Base-by-base conservation (phyloP, 2,329 filamentous ascomycete genomes). In the Talaromyces sp. region DNA sequence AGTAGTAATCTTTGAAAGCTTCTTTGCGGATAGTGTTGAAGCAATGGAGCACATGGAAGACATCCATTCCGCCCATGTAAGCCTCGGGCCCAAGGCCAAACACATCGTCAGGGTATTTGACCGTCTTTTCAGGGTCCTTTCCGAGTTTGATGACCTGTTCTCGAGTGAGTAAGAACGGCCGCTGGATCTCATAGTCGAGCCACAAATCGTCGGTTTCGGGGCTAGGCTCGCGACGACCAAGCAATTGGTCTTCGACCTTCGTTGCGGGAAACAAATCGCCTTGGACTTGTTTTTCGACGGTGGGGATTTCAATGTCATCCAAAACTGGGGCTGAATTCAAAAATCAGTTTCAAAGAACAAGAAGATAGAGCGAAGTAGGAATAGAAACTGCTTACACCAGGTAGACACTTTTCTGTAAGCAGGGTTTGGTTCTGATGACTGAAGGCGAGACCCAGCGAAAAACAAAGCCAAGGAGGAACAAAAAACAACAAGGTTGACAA, bases 1-100 rank as follows among this genome's bases (percentile, higher is more conserved):
- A 58, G 48, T 58, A 62, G 35, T 66, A 65, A 11, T 64, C 61
- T 17, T 55, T 54, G 35, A 65, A 66, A 1, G 61, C 64, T 38
- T 61, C 57, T 54, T 68, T 67, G 9, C 74, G 69, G 1, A 77
- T 65, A 2, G 71, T 63, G 55, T 76, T 73, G 55, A 76, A 67
- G 63, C 74, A 76, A 59, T 77, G 75, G 1, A 76, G 65, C 52
- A 75, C 70, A 57, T 77, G 75, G 59, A 75, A 75, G 3, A 74
- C 68, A 62, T 78, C 75, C 1, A 77, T 59, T 51, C 70, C 64
- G 2, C 65, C 72, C 55, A 73, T 68, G 60, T 74, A 74, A 3
- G 68, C 70, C 32, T 74, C 68, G 19, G 61, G 27, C 1, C 72
- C 74, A 48, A 70, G 61, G 14, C 67, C 69, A 63, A 70, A 73